Percentiles rank a stretch among this genome's conserved stretches.
Evolutionary conservation across 2,329 filamentous ascomycete species (phyloP).

Genomic region (Penicillium thymicola): DNA sequence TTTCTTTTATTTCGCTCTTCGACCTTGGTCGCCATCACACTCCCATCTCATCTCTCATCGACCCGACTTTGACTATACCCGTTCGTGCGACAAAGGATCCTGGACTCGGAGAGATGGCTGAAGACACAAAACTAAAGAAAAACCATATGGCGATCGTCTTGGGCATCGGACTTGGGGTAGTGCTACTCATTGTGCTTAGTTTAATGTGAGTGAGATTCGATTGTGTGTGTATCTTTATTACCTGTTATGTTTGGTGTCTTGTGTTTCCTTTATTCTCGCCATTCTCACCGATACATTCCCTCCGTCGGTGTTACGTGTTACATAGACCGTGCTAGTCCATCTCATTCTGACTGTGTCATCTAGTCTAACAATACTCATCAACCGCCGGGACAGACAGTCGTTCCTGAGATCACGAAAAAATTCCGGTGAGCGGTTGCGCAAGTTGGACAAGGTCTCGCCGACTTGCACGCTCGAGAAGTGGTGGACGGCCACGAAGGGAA

Average conservation of each 20-base stretch:
- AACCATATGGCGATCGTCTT: constrained; percentile 34
- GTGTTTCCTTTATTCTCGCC: not conserved
- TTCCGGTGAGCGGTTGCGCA: constrained; percentile 32
- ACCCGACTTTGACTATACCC: not conserved
- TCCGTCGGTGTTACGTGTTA: constrained; percentile 9
- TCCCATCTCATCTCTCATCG: not conserved
- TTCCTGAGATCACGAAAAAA: constrained; percentile 22
- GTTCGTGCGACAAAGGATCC: not conserved
- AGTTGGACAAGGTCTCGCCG: constrained; percentile 36
- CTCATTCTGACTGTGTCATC: not conserved
- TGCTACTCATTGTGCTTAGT: constrained; percentile 32
- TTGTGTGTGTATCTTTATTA: not conserved
- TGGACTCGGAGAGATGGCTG: constrained; percentile 13
- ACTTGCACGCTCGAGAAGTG: constrained; percentile 38
- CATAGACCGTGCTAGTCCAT: not conserved
- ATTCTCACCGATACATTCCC: constrained; percentile 1
- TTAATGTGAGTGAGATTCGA: constrained; percentile 26
- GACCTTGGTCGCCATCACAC: not conserved
- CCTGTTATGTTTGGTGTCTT: not conserved
- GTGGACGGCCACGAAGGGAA: constrained; percentile 35
- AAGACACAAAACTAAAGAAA: constrained; percentile 20
- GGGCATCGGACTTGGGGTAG: constrained; percentile 32
- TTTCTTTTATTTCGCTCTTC: not conserved
- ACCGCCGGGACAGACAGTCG: constrained; percentile 28
- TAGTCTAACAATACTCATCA: constrained; percentile 35